phyloP scores from a whole-genome alignment of 352 stramenopile genomes.

The Bremia lactucae region DNA sequence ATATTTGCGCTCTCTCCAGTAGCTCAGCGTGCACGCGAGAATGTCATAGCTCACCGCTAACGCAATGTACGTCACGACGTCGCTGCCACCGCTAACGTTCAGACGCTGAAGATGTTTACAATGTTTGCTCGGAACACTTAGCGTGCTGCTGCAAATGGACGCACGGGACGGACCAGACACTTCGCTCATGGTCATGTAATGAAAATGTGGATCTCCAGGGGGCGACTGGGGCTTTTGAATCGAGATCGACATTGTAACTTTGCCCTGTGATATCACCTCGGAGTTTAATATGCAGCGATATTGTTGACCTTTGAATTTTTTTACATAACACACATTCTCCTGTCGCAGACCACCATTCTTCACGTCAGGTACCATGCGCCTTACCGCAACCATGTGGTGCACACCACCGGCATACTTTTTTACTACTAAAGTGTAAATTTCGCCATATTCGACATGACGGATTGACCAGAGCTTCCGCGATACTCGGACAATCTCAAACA shows the following conservation, averaged over 20 bases:
- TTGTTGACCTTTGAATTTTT: constrained; percentile 54
- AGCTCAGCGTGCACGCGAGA: constrained; percentile 49
- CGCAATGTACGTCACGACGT: constrained; percentile 62
- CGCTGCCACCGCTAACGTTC: constrained; percentile 60
- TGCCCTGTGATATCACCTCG: constrained; percentile 71
- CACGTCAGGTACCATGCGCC: constrained; percentile 42
- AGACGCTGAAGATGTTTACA: constrained; percentile 70
- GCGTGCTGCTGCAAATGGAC: constrained; percentile 61
- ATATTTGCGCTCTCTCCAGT: constrained; percentile 73
- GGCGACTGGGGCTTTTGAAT: constrained; percentile 49
- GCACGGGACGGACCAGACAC: constrained; percentile 43
- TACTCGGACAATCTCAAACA: constrained; percentile 68
- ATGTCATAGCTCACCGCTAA: constrained; percentile 73
- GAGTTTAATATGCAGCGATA: constrained; percentile 73
- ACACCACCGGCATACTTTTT: constrained; percentile 61
- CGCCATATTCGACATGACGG: constrained; percentile 40
- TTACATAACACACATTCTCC: constrained; percentile 74
- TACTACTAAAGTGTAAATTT: constrained; percentile 53
- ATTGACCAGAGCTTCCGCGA: constrained; percentile 69
- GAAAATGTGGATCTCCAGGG: constrained; percentile 38
- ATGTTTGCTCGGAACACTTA: constrained; percentile 49
- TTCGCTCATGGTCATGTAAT: constrained; percentile 77
- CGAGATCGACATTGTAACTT: constrained; percentile 61
- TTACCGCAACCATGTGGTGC: constrained; percentile 71
- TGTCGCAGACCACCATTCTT: constrained; percentile 42